phyloP scores from a whole-genome alignment of 208 protist genomes.

The Novymonas esmeraldas region DNA sequence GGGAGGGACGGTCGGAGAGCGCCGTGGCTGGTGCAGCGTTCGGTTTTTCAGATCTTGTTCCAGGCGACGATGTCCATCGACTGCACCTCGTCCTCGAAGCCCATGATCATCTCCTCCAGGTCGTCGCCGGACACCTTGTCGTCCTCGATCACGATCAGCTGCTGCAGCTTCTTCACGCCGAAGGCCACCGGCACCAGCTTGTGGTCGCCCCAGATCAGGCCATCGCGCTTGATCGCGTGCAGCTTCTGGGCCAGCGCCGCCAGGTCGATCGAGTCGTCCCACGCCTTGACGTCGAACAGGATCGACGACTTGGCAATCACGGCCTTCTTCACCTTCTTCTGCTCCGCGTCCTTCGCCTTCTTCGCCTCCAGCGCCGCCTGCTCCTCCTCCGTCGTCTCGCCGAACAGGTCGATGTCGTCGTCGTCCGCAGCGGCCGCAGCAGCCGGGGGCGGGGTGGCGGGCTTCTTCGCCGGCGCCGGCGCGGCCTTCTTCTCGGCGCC shows the following conservation, averaged over 20 bases:
- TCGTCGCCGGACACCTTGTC: conserved; percentile 95
- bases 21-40: background rate
- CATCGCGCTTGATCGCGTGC: conserved; percentile 83
- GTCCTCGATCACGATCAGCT: conserved; percentile 95
- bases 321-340: conserved; percentile 84
- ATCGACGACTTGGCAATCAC: conserved; percentile 92
- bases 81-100: conserved; percentile 95
- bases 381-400: conserved; percentile 88
- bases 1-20: too few relatives aligned
- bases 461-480: conserved; percentile 30
- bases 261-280: conserved; percentile 93
- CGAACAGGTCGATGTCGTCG: conserved; percentile 92
- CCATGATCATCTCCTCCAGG: conserved; percentile 93
- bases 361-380: conserved; percentile 86
- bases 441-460: conserved; percentile 36
- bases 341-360: conserved; percentile 83
- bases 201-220: conserved; percentile 92
- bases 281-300: conserved; percentile 94
- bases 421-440: conserved; percentile 61
- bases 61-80: conserved; percentile 95
- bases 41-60: conserved; percentile 91
- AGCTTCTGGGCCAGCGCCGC: conserved; percentile 86
- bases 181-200: conserved; percentile 94
- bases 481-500: conserved; percentile 29
- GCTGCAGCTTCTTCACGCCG: conserved; percentile 97